phyloP scores from a whole-genome alignment of 169 alveolate species.

The Plasmodium inui region DNA sequence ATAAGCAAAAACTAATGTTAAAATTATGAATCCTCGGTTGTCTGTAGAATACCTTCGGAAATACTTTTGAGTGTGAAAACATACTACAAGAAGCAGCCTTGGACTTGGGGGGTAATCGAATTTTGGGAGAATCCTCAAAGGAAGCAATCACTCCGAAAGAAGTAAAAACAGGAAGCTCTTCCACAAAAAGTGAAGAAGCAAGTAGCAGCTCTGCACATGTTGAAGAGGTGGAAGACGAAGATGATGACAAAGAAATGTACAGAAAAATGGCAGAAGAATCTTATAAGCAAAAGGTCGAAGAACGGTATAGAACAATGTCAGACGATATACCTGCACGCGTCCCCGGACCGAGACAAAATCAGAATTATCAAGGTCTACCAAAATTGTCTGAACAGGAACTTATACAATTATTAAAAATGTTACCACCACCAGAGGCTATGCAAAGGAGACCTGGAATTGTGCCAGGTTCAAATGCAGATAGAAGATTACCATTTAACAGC shows the following conservation, averaged over 20 bases:
- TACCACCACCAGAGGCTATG: slow-evolving; percentile 7
- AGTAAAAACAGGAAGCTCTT: background rate
- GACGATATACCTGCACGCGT: background rate
- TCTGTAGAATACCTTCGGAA: background rate
- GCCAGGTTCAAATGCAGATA: background rate
- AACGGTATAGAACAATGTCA: background rate
- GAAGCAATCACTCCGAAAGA: background rate
- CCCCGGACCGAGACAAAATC: background rate
- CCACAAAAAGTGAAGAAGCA: background rate
- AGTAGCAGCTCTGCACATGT: background rate
- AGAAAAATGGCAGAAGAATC: slow-evolving; percentile 20
- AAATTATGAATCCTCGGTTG: background rate
- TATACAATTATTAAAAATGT: slow-evolving; percentile 1
- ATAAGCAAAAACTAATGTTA: background rate
- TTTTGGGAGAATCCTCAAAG: background rate
- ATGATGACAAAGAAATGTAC: background rate
- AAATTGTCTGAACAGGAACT: slow-evolving; percentile 5
- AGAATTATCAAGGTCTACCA: background rate
- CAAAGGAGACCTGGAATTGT: background rate
- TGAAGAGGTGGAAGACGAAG: background rate
- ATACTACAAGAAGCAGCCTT: background rate
- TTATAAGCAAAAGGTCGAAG: slow-evolving; percentile 11
- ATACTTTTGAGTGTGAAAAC: background rate
- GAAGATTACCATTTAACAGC: slow-evolving; percentile 7
- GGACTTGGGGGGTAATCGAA: background rate